These are phyloP conservation scores for Neurospora sp. DNA, from an alignment of 495 filamentous ascomycete species.

Conservation along the genomic window DNA sequence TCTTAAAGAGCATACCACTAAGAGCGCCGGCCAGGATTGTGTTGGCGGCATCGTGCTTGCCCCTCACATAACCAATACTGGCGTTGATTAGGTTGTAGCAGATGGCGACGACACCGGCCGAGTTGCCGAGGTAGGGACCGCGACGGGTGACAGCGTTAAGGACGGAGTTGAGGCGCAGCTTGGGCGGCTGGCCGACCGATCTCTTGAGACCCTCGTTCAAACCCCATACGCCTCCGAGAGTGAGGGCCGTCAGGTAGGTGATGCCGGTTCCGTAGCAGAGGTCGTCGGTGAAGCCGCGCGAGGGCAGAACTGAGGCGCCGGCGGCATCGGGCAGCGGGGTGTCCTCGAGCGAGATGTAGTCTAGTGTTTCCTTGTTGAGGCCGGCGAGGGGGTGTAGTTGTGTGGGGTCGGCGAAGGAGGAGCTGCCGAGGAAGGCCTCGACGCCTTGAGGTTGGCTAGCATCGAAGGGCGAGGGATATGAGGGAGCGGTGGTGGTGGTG, in stretches of 20 bases:
- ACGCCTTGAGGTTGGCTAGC: slow-evolving; percentile 63
- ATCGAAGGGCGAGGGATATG: slow-evolving; percentile 53
- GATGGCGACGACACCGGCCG: slow-evolving; percentile 87
- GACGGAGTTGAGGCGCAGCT: slow-evolving; percentile 83
- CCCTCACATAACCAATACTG: slow-evolving; percentile 71
- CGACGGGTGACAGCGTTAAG: slow-evolving; percentile 86
- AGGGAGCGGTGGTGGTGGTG: slow-evolving; percentile 33
- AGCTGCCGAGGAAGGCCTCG: slow-evolving; percentile 64
- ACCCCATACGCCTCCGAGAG: slow-evolving; percentile 86
- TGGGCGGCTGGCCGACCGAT: slow-evolving; percentile 65
- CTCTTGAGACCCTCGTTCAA: slow-evolving; percentile 75
- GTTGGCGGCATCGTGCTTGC: slow-evolving; percentile 86
- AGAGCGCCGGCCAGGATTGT: slow-evolving; percentile 73
- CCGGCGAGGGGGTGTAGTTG: slow-evolving; percentile 89
- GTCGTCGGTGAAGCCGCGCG: slow-evolving; percentile 94
- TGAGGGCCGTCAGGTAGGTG: slow-evolving; percentile 77
- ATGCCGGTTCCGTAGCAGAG: slow-evolving; percentile 95
- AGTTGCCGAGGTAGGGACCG: slow-evolving; percentile 95
- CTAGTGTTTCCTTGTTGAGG: slow-evolving; percentile 80
- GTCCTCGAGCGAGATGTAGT: slow-evolving; percentile 91
- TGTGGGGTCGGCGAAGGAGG: slow-evolving; percentile 69
- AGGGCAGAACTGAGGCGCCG: slow-evolving; percentile 77
- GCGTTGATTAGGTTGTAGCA: slow-evolving; percentile 92
- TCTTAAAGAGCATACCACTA: slow-evolving; percentile 93
- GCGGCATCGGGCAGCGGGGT: slow-evolving; percentile 80